Percentiles rank a stretch among this genome's conserved stretches.
Conservation (phyloP, 1,284 basidiomycete species). For the Cryptococcus sp. region DNA sequence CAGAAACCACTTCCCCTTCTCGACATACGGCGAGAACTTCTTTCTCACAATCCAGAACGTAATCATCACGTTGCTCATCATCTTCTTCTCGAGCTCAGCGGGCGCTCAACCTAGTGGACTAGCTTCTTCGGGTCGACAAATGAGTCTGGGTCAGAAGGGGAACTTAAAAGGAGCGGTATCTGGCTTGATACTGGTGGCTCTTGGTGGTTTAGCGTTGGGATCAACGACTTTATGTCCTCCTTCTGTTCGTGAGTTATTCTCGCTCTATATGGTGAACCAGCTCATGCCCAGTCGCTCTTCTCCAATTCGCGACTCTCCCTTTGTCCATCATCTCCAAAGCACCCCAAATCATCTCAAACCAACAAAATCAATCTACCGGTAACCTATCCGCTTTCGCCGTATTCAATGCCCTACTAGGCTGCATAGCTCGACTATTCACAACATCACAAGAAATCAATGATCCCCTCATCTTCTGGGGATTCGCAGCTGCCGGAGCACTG, state of each 20-base stretch:
- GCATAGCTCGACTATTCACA: conserved; percentile 82
- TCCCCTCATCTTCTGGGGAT: conserved; percentile 69
- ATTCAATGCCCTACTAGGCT: conserved; percentile 69
- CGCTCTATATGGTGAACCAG: neutral
- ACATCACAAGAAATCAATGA: conserved; percentile 82
- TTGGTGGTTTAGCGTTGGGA: conserved; percentile 53
- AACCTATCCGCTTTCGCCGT: conserved; percentile 88
- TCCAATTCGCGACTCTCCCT: conserved; percentile 75
- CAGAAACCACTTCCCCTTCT: conserved; percentile 80
- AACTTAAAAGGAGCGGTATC: conserved; percentile 22
- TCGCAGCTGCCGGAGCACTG: conserved; percentile 68
- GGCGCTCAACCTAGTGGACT: conserved; percentile 2
- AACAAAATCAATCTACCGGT: conserved; percentile 69
- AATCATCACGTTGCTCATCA: conserved; percentile 74
- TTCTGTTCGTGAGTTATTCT: conserved; percentile 36
- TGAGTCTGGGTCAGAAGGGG: neutral
- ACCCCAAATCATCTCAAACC: conserved; percentile 77
- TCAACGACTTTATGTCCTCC: conserved; percentile 38
- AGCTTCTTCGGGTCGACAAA: neutral
- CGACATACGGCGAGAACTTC: conserved; percentile 90
- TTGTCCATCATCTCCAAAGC: conserved; percentile 80
- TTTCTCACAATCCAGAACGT: conserved; percentile 82
- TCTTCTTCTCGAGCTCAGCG: conserved; percentile 50
- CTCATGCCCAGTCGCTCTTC: conserved; percentile 50
- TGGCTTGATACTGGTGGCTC: conserved; percentile 50